These are phyloP conservation scores for Halenospora varia DNA, from an alignment of 495 filamentous ascomycete genomes.

Conservation along the genomic window DNA sequence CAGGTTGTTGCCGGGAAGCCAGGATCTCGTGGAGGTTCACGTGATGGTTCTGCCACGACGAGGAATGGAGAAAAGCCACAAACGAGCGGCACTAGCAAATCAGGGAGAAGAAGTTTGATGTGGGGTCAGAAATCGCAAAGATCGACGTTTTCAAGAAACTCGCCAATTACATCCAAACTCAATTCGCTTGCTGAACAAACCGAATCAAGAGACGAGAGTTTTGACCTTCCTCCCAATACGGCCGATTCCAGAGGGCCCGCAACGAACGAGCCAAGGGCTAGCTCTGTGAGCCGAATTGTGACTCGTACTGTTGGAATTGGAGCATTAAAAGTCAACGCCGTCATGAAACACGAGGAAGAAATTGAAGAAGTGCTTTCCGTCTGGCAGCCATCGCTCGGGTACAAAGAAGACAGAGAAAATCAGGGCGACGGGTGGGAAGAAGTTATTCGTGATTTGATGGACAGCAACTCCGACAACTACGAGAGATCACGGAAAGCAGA, in stretches of 20 bases:
- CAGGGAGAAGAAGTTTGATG: constrained; percentile 78
- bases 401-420: constrained; percentile 48
- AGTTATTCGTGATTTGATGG: constrained; percentile 67
- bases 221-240: constrained; percentile 41
- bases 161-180: constrained; percentile 34
- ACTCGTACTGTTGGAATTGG: constrained; percentile 76
- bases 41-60: no score
- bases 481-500: constrained; percentile 66
- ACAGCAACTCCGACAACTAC: constrained; percentile 67
- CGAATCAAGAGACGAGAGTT: constrained; percentile 30
- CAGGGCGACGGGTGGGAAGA: constrained; percentile 68
- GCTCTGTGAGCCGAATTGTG: constrained; percentile 29
- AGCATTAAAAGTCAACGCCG: constrained; percentile 69
- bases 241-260: constrained; percentile 45
- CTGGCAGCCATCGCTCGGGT: constrained; percentile 59
- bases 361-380: constrained; percentile 74
- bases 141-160: constrained; percentile 41
- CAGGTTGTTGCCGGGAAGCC: constrained; percentile 44
- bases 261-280: constrained; percentile 31
- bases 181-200: constrained; percentile 44
- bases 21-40: constrained; percentile 24
- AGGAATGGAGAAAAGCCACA: constrained; percentile 8
- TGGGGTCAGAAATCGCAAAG: constrained; percentile 60
- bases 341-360: constrained; percentile 73
- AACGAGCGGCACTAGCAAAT: constrained; percentile 32